Evolutionary conservation across 1,139 yeast genomes (phyloP).

Genomic region (Suhomyces atakaporum): DNA sequence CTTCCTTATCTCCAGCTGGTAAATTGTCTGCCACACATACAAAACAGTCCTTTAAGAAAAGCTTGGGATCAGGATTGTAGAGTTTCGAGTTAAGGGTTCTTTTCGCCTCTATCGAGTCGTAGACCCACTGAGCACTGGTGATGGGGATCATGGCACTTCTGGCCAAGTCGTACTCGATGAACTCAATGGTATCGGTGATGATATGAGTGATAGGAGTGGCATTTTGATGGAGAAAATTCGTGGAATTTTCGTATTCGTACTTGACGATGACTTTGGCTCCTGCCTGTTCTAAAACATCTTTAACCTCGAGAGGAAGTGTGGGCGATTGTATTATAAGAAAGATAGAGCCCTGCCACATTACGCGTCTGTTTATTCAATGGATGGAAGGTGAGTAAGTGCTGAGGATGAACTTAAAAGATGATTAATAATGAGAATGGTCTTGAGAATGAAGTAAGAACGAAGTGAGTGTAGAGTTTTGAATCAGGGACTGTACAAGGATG

Average conservation of each 20-base stretch:
- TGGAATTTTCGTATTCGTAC: slow-evolving; percentile 24
- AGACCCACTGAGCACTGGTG: slow-evolving; percentile 66
- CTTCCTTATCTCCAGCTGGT: slow-evolving; percentile 62
- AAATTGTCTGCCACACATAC: slow-evolving; percentile 63
- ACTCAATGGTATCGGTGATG: slow-evolving; percentile 54
- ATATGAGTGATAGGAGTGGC: slow-evolving; percentile 45
- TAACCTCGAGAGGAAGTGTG: slow-evolving; percentile 27
- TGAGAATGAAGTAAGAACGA: too few relatives aligned
- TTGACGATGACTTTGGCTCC: slow-evolving; percentile 29
- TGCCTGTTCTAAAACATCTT: slow-evolving; percentile 19
- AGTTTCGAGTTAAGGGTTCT: slow-evolving; percentile 51
- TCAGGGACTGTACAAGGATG: too few relatives aligned
- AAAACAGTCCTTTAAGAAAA: slow-evolving; percentile 61
- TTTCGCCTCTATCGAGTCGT: slow-evolving; percentile 45
- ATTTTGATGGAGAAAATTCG: slow-evolving; percentile 25
- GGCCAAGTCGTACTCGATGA: slow-evolving; percentile 55
- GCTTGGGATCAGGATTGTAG: slow-evolving; percentile 70
- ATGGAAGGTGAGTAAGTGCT: too few relatives aligned
- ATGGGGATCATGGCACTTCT: slow-evolving; percentile 65
- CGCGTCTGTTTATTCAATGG: too few relatives aligned
- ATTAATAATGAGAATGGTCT: too few relatives aligned
- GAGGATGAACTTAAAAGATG: too few relatives aligned
- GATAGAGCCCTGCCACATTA: slow-evolving; percentile 40
- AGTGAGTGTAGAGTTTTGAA: too few relatives aligned
- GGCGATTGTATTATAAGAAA: slow-evolving; percentile 44